phyloP scores from a whole-genome alignment of 441 rosid species.

The Theobroma grandiflorum region DNA sequence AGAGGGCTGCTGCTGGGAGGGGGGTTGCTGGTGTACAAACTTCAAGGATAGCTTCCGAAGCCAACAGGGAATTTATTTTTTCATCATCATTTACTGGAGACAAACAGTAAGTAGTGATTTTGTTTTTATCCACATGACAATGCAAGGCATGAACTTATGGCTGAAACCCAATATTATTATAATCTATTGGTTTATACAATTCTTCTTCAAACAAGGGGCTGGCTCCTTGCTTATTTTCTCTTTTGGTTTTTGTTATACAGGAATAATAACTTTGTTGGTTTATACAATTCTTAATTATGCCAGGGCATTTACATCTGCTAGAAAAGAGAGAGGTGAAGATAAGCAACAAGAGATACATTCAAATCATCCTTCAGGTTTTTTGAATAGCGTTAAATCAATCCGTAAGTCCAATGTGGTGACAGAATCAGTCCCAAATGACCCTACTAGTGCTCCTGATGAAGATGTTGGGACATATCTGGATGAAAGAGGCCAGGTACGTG shows the following conservation, averaged over 20 bases:
- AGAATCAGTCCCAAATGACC: slow-evolving; percentile 49
- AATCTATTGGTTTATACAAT: no score
- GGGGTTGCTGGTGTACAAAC: slow-evolving; percentile 90
- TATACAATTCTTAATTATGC: slow-evolving; percentile 30
- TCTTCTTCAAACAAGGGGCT: slow-evolving; percentile 3
- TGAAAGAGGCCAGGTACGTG: slow-evolving; percentile 80
- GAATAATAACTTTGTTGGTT: slow-evolving; percentile 30
- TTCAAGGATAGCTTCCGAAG: slow-evolving; percentile 96
- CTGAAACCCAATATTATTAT: no score
- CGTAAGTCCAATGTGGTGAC: slow-evolving; percentile 47
- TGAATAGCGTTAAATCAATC: slow-evolving; percentile 36
- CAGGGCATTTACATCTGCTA: slow-evolving; percentile 73
- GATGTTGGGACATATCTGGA: slow-evolving; percentile 84
- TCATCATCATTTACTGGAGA: slow-evolving; percentile 91
- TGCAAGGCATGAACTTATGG: background rate
- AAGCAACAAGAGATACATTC: slow-evolving; percentile 41
- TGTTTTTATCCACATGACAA: slow-evolving; percentile 15
- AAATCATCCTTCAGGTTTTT: slow-evolving; percentile 43
- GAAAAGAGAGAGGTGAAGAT: slow-evolving; percentile 55
- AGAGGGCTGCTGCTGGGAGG: slow-evolving; percentile 88
- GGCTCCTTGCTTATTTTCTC: background rate
- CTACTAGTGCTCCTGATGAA: slow-evolving; percentile 53
- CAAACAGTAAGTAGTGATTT: slow-evolving; percentile 72
- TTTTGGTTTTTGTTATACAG: background rate
- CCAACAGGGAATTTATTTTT: slow-evolving; percentile 91